phyloP scores from a whole-genome alignment of 345 rosid species.

The Firmiana major region DNA sequence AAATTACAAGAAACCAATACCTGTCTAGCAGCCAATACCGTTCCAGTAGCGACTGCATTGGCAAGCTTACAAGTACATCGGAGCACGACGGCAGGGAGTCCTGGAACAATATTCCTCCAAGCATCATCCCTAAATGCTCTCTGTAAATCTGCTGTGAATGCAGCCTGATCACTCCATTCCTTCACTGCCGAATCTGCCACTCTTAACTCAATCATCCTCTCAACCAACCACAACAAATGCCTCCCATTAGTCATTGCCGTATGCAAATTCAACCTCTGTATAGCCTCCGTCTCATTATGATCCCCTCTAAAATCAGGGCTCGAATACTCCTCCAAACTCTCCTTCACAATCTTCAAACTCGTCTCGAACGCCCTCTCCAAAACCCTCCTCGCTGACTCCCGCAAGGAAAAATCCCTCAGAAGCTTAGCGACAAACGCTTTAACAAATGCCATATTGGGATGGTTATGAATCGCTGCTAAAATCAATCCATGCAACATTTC shows the following conservation, averaged over 20 bases:
- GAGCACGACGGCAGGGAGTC: conserved; percentile 51
- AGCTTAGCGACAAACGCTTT: conserved; percentile 68
- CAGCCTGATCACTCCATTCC: conserved; percentile 66
- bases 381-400: conserved; percentile 50
- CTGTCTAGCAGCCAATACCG: conserved; percentile 59
- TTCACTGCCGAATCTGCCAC: conserved; percentile 60
- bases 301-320: conserved; percentile 70
- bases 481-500: conserved; percentile 64
- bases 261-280: conserved; percentile 64
- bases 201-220: conserved; percentile 74
- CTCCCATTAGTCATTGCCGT: conserved; percentile 54
- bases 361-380: conserved; percentile 51
- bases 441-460: conserved; percentile 49
- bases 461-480: conserved; percentile 41
- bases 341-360: conserved; percentile 57
- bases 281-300: conserved; percentile 69
- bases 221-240: conserved; percentile 64
- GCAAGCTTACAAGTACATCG: conserved; percentile 61
- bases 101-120: conserved; percentile 64
- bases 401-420: conserved; percentile 49
- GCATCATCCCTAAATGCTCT: conserved; percentile 62
- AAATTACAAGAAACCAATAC: conserved; percentile 21
- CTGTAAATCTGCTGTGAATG: conserved; percentile 57
- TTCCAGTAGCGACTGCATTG: conserved; percentile 53
- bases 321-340: conserved; percentile 61